Conservation (phyloP, 345 rosid genomes). For the Chamaenerion angustifolium region DNA sequence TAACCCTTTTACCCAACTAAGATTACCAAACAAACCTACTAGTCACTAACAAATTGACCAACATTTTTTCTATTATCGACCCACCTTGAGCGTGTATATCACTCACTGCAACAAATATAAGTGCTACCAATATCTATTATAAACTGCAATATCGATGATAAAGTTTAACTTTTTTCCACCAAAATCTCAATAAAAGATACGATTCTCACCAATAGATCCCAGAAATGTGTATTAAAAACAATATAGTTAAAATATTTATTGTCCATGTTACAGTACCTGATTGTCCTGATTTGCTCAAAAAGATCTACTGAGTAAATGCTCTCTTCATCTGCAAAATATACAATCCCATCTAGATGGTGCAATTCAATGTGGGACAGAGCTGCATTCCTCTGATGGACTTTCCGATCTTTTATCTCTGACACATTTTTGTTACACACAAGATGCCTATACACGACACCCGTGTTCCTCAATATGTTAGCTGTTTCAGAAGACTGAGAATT, state of each 20-base stretch:
- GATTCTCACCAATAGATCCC: too few relatives aligned
- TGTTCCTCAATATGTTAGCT: constrained; percentile 36
- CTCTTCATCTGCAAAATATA: constrained; percentile 41
- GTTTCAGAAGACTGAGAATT: constrained; percentile 39
- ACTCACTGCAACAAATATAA: too few relatives aligned
- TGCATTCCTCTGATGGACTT: constrained; percentile 42
- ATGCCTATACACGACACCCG: constrained; percentile 48
- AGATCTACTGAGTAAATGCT: constrained; percentile 28
- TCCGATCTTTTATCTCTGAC: constrained; percentile 28
- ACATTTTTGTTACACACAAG: constrained; percentile 38
- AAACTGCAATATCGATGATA: too few relatives aligned
- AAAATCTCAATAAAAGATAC: too few relatives aligned
- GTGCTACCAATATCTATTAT: too few relatives aligned
- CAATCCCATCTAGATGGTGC: constrained; percentile 48
- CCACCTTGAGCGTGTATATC: too few relatives aligned
- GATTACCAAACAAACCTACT: too few relatives aligned
- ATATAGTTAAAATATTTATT: not conserved
- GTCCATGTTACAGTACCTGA: constrained; percentile 21
- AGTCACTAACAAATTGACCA: too few relatives aligned
- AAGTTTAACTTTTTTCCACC: too few relatives aligned
- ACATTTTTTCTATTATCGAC: too few relatives aligned
- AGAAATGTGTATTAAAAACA: not conserved
- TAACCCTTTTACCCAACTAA: too few relatives aligned
- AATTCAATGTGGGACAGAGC: constrained; percentile 51
- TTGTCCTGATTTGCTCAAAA: constrained; percentile 43